A percentile compares a stretch with the other conserved stretches of the same genome.
These are phyloP conservation scores for Russula compacta DNA, from an alignment of 768 basidiomycete species.

Conservation along the genomic window DNA sequence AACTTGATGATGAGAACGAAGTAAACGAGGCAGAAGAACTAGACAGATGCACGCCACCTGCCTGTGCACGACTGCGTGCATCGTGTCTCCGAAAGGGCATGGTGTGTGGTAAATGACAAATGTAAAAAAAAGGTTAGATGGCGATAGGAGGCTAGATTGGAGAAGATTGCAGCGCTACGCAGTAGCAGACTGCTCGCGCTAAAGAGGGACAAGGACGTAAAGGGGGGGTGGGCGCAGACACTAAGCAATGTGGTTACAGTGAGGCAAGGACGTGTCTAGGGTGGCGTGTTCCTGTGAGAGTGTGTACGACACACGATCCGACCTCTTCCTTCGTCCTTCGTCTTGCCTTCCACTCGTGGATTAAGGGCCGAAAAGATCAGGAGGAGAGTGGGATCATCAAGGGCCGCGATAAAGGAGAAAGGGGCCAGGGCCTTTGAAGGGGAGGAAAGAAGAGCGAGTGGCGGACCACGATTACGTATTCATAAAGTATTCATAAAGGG, in stretches of 20 bases:
- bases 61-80: conserved; percentile 7
- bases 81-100: conserved; percentile 20
- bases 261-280: conserved; percentile 16
- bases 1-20: conserved; percentile 36
- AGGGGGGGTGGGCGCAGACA: conserved; percentile 2
- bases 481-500: background rate
- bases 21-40: conserved; percentile 34
- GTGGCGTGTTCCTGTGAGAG: background rate
- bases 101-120: background rate
- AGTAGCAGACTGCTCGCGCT: conserved; percentile 11
- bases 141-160: conserved; percentile 18
- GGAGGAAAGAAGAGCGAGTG: background rate
- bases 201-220: conserved; percentile 17
- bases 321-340: background rate
- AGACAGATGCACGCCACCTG: conserved; percentile 28
- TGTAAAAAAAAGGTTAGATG: conserved; percentile 1
- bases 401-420: background rate
- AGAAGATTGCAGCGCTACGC: conserved; percentile 14
- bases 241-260: conserved; percentile 16
- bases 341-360: background rate
- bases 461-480: background rate
- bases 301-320: background rate
- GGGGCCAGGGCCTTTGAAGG: background rate
- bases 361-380: background rate
- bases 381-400: background rate